phyloP scores from a whole-genome alignment of 2,329 filamentous ascomycete species.

The Fusarium irregulare region DNA sequence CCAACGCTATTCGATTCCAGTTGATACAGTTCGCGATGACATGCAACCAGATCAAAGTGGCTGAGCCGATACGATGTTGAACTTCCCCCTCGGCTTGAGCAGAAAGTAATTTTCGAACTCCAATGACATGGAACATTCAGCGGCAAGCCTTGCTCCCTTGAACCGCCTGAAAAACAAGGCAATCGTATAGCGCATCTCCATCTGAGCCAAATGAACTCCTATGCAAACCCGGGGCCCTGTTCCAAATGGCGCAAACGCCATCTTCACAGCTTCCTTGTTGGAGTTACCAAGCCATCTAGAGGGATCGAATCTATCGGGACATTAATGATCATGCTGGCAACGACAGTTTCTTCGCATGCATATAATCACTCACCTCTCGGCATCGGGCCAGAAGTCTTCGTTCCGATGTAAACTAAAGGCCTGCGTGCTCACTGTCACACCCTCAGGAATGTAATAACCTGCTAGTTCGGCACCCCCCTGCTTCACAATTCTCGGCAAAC shows the following conservation, averaged over 20 bases:
- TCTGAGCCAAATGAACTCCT: background rate
- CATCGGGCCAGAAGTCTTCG: background rate
- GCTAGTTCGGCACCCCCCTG: background rate
- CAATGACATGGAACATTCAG: background rate
- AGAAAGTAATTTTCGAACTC: background rate
- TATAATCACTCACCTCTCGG: background rate
- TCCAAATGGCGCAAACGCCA: background rate
- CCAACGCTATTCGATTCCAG: background rate
- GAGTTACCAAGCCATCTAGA: background rate
- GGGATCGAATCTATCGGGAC: background rate
- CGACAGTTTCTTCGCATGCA: background rate
- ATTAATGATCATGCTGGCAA: background rate
- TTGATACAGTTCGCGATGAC: background rate
- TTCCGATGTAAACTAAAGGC: background rate
- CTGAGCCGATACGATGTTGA: background rate
- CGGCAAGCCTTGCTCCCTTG: background rate
- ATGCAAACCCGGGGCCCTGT: background rate
- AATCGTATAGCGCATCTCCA: background rate
- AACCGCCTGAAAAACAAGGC: background rate
- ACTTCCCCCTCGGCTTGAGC: background rate
- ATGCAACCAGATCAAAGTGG: background rate
- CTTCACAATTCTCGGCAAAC: slow-evolving; percentile 6
- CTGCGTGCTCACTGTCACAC: background rate
- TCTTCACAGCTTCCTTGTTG: background rate
- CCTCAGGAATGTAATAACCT: slow-evolving; percentile 6